Evolutionary conservation across 2,329 filamentous ascomycete species (phyloP).

Genomic region (Thelonectria blattea): DNA sequence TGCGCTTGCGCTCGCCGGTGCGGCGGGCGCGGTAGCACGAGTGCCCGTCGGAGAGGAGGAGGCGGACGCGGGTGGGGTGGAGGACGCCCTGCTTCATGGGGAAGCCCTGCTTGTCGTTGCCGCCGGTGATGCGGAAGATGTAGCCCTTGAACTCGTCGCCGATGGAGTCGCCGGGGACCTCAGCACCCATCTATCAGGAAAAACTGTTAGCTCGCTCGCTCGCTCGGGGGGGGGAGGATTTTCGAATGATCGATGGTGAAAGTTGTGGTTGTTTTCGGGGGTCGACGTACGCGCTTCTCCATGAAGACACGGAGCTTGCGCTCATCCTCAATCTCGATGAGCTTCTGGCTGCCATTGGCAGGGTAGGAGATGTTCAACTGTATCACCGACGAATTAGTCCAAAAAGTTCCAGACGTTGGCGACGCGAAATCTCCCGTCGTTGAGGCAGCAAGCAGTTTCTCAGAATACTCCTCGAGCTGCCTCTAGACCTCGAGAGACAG

Average conservation of each 20-base stretch:
- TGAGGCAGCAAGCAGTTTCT: too few relatives aligned
- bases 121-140: constrained; percentile 98
- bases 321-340: constrained; percentile 99
- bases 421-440: background rate
- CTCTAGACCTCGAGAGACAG: background rate
- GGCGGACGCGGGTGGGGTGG: constrained; percentile 97
- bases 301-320: constrained; percentile 99
- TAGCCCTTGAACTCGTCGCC: constrained; percentile 99
- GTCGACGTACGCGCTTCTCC: constrained; percentile 84
- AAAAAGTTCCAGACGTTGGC: constrained; percentile 4
- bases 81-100: constrained; percentile 99
- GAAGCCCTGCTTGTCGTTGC: constrained; percentile 99
- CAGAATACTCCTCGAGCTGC: too few relatives aligned
- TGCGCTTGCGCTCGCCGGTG: constrained; percentile 98
- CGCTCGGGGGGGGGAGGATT: background rate
- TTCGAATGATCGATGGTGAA: constrained; percentile 17
- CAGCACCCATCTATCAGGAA: constrained; percentile 74
- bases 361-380: constrained; percentile 80
- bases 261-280: background rate
- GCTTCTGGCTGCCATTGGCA: constrained; percentile 99
- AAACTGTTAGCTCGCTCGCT: constrained; percentile 44
- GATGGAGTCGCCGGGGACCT: constrained; percentile 92
- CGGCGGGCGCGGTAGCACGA: constrained; percentile 99
- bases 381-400: constrained; percentile 43
- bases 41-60: constrained; percentile 95